Evolutionary conservation across 2,329 filamentous ascomycete species (phyloP).

Genomic region (Dothistroma septosporum): DNA sequence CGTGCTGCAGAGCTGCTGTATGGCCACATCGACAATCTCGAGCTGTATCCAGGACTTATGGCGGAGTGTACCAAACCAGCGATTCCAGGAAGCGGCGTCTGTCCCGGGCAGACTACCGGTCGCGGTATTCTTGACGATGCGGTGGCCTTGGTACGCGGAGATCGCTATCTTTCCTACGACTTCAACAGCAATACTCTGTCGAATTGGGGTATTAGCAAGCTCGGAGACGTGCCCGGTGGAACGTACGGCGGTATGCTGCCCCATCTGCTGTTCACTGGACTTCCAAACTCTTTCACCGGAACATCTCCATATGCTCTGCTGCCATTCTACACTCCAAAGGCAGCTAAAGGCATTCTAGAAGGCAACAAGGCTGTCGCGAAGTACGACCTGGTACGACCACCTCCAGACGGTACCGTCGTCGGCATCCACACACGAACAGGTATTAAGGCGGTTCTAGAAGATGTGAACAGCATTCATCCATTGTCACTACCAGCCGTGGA

Average conservation of each 20-base stretch:
- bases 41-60: slow-evolving; percentile 57
- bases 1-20: slow-evolving; percentile 45
- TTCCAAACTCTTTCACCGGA: slow-evolving; percentile 48
- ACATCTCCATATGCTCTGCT: slow-evolving; percentile 48
- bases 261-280: slow-evolving; percentile 43
- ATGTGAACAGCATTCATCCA: slow-evolving; percentile 47
- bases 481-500: slow-evolving; percentile 43
- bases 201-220: slow-evolving; percentile 49
- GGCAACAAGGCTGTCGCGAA: slow-evolving; percentile 44
- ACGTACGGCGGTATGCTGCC: slow-evolving; percentile 45
- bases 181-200: slow-evolving; percentile 48
- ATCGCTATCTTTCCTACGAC: slow-evolving; percentile 47
- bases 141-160: slow-evolving; percentile 46
- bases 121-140: slow-evolving; percentile 48
- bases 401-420: slow-evolving; percentile 41
- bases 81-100: slow-evolving; percentile 46
- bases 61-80: slow-evolving; percentile 54
- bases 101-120: slow-evolving; percentile 44
- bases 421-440: slow-evolving; percentile 50
- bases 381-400: slow-evolving; percentile 41
- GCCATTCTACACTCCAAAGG: slow-evolving; percentile 51
- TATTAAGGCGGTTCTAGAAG: slow-evolving; percentile 49
- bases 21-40: slow-evolving; percentile 51
- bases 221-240: slow-evolving; percentile 37
- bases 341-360: slow-evolving; percentile 45